Base-by-base conservation (phyloP, 1,284 basidiomycete species). In the Rhodotorula sp. region DNA sequence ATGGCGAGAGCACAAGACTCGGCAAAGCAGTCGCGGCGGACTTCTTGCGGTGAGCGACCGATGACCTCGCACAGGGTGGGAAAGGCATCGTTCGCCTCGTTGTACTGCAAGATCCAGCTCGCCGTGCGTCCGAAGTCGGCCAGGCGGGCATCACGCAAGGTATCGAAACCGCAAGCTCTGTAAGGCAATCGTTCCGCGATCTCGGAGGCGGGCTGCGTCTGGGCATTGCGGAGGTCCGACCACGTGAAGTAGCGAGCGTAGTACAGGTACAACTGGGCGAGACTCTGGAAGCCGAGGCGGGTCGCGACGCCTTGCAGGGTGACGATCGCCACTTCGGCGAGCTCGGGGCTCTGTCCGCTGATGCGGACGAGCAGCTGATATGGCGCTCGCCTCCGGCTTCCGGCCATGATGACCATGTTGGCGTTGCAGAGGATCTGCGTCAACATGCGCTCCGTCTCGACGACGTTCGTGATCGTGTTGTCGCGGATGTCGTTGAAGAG, bases 301-400 rank as follows among this genome's bases (percentile, higher is more conserved):
- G 82, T 77, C 0, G 91, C 85, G 18, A 90, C 87, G 6, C 86
- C 86, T 15, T 79, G 78, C 24, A 97, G 82, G 3, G 84, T 82
- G 74, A 88, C 85, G 51, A 93, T 86, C 33, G 60, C 51, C n/a
- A 67, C 33, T 30, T 58, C 51, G 22, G 61, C 57, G 53, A 60
- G 61, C 14, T 60, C 53, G 18, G 48, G 24, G 82, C 45, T 56
- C 44, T 63, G 60, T 33, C 75, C 46, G 4, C 73, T 60, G 8
- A 87, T 85, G 79, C 94, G 91, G 68, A 97, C 83, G 49, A 98
- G 80, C 80, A 95, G 89, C 86, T 90, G 94, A 77, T 95, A 91
- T 2, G 93, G 86, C 0, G 88, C 89, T n/a, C 90, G 86, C n/a
- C 95, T 86, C 18, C 91, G 86, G 1, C 86, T 85, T 3, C 91